Conservation (phyloP, 352 stramenopile species). For the Thraustochytrium sp. region DNA sequence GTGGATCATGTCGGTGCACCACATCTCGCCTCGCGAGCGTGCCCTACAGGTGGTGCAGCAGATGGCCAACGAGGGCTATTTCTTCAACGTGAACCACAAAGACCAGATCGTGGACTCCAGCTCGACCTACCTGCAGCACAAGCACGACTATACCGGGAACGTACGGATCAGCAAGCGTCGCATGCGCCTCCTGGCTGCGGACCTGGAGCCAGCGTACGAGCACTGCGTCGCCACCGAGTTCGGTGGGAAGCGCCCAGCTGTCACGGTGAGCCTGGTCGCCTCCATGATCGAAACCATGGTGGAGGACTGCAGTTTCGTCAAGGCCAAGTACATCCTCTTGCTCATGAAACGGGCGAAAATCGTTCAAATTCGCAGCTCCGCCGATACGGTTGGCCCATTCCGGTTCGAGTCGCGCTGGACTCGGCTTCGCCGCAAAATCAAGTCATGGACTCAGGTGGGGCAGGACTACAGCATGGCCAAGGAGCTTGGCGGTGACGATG, state of each 20-base stretch:
- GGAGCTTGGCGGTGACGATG: background rate
- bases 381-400: background rate
- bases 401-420: too few species aligned
- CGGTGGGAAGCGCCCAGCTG: background rate
- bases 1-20: conserved; percentile 22
- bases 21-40: background rate
- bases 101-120: background rate
- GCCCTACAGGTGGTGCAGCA: conserved; percentile 30
- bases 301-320: background rate
- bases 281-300: background rate
- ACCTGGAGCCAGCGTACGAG: background rate
- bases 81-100: background rate
- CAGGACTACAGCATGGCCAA: background rate
- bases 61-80: conserved; percentile 15
- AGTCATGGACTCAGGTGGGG: background rate
- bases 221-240: background rate
- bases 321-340: background rate
- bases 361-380: background rate
- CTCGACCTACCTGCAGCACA: background rate
- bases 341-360: background rate
- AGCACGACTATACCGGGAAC: background rate
- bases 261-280: background rate
- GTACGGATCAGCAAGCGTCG: background rate
- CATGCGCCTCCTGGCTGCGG: background rate
- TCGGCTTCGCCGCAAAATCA: background rate